Conservation (phyloP, 2,329 filamentous ascomycete species). For the Penicillium capsulatum region DNA sequence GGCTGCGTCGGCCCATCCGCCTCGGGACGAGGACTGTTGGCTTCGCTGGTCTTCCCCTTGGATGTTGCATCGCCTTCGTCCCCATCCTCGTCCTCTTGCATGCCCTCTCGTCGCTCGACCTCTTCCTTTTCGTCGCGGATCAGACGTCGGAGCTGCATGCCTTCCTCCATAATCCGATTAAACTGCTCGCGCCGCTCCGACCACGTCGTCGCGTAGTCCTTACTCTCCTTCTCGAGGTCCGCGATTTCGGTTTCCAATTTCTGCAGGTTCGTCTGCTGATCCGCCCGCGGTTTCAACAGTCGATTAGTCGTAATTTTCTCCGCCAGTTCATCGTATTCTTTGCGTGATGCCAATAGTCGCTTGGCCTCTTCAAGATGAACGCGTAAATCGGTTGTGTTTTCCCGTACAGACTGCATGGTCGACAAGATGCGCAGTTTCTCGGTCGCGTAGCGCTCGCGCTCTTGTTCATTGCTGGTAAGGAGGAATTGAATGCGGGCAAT, state of each 20-base stretch:
- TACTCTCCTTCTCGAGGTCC: slow-evolving; percentile 79
- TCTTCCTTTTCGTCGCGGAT: slow-evolving; percentile 96
- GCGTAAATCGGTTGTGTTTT: slow-evolving; percentile 68
- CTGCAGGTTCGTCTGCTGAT: slow-evolving; percentile 70
- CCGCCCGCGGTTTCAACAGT: slow-evolving; percentile 74
- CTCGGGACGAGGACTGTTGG: slow-evolving; percentile 49
- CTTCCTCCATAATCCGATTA: slow-evolving; percentile 82
- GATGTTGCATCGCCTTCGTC: slow-evolving; percentile 51
- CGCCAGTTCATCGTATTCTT: slow-evolving; percentile 81
- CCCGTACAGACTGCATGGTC: slow-evolving; percentile 72
- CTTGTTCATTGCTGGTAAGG: slow-evolving; percentile 72
- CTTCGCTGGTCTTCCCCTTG: slow-evolving; percentile 46
- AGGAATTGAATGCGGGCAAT: slow-evolving; percentile 86
- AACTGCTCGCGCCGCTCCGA: slow-evolving; percentile 80
- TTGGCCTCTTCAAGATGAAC: slow-evolving; percentile 73
- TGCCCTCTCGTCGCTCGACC: slow-evolving; percentile 79
- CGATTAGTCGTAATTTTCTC: slow-evolving; percentile 81
- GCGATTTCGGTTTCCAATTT: slow-evolving; percentile 86
- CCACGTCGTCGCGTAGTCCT: slow-evolving; percentile 78
- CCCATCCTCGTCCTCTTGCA: slow-evolving; percentile 60
- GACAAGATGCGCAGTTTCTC: slow-evolving; percentile 75
- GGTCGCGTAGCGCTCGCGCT: slow-evolving; percentile 75
- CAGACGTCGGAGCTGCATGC: slow-evolving; percentile 75
- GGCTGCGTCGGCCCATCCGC: slow-evolving; percentile 43
- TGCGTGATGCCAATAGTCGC: slow-evolving; percentile 69